Base-by-base conservation (phyloP, 345 rosid species). In the sweet orange (Citrus sinensis) region DNA sequence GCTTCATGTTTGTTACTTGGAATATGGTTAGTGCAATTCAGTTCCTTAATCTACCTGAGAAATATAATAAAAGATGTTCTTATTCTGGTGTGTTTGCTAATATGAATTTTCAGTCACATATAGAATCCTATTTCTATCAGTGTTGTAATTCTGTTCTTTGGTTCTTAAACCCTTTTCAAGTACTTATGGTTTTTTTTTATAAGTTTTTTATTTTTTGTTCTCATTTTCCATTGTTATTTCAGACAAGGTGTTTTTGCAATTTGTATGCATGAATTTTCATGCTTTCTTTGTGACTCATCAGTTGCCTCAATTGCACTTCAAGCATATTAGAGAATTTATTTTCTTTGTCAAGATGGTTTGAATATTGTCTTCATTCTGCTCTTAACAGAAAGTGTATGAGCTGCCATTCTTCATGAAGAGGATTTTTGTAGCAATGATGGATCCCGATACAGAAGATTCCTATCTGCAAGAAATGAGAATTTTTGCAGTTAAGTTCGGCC, bases 401-500 rank as follows among this genome's bases (percentile, higher is more conserved):
- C 68, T 89, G n/a, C 97, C 98, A 25, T 85, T 89, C 20, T 84
- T 90, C 49, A 77, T 93, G 77, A 94, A 90, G 90, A 92, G 93
- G 77, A 81, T 86, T 58, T 85, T 94, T 64, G 83, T 71, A 65
- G 87, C 81, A 54, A 79, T 94, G 83, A 90, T 94, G 94, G 97
- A 94, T 88, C 94, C 98, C 20, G 97, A 93, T 85, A 72, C 83
- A 9, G 85, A 85, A 70, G 80, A 80, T 55, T 79, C 87, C 13
- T 83, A 85, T 80, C 82, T 92, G 80, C 80, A 81, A 25, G 94
- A 90, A 83, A 88, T 90, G 76, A 94, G 95, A 73, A 79, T 91
- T 77, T 80, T 92, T 82, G 97, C 93, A 75, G 98, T 91, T 92
- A 87, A 85, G 92, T 83, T 76, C 72, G 25, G 72, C 74, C 67